Evolutionary conservation across 345 rosid species (phyloP), one percentile per base, ranked within the genome.

Genomic region (Excoecaria agallocha): DNA sequence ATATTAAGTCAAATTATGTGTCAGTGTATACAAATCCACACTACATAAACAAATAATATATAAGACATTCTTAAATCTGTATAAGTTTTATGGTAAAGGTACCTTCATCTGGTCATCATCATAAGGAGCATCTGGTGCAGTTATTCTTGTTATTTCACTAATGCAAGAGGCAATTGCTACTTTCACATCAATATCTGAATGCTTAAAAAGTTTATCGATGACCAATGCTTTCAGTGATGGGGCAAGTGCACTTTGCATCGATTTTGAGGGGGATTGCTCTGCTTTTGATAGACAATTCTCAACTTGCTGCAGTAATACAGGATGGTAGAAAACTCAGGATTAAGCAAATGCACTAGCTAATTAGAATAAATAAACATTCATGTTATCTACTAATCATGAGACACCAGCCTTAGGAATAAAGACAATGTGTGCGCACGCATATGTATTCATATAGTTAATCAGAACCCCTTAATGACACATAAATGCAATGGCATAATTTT

Each of bases 41-140:
- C 51, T 22, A n/a, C 13, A 6, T 41, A 49, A 46, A 63, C 56
- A 61, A 54, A 54, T 41, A 69, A 48, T 70, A 49, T 52, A 24
- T 17, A n/a, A 24, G 20, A 51, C 24, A 46, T 25, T 17, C 30
- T 24, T 38, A 41, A 24, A 67, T 30, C 12, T 63, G 22, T 20
- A 30, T 11, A 52, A 52, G 8, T 13, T 64, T 22, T 15, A 67
- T 62, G 64, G 54, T 12, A n/a, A 11, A 61, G 60, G 37, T 76
- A 96, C 99, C 93, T 83, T 96, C 99, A 96, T 93, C 78, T 79
- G 82, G 0, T 91, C 97, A 85, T 96, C 98, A 25, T 85, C 91
- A 76, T 88, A 96, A 20, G 99, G 99, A 77, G 97, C 98, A 9
- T 96, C 99, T 0, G 99, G 99, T 39, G 99, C 99, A 59, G 98